Percentiles rank a stretch among this genome's conserved stretches.
Conservation (phyloP, 495 filamentous ascomycete genomes). For the Talaromyces wortmannii region DNA sequence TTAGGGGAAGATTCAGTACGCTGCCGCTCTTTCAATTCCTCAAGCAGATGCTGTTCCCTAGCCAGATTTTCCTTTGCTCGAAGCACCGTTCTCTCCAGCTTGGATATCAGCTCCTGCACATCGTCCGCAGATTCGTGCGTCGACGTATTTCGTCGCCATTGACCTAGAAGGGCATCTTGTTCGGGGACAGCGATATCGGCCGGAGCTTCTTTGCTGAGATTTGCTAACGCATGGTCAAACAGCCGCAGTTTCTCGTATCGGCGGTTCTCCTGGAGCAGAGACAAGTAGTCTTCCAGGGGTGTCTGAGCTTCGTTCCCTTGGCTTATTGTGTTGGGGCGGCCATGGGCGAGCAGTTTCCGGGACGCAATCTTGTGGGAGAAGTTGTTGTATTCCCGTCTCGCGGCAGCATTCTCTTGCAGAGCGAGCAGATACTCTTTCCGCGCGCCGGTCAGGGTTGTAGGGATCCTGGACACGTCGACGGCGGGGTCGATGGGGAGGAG, state of each 20-base stretch:
- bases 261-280: conserved; percentile 47
- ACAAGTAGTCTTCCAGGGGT: conserved; percentile 43
- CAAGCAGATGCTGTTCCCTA: conserved; percentile 54
- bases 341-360: not conserved
- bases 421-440: conserved; percentile 50
- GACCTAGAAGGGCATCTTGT: conserved; percentile 25
- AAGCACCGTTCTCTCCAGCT: conserved; percentile 59
- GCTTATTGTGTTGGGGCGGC: not conserved
- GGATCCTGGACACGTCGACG: conserved; percentile 28
- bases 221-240: conserved; percentile 27
- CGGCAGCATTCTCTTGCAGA: conserved; percentile 49
- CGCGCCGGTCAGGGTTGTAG: conserved; percentile 29
- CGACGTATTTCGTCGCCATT: conserved; percentile 5
- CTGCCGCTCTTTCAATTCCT: conserved; percentile 41
- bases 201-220: conserved; percentile 29
- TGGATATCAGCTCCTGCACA: conserved; percentile 45
- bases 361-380: conserved; percentile 20
- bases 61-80: conserved; percentile 55
- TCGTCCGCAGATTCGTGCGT: conserved; percentile 18
- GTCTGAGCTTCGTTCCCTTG: conserved; percentile 13
- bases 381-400: conserved; percentile 37
- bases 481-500: conserved; percentile 29
- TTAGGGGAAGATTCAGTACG: conserved; percentile 12
- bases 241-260: conserved; percentile 47
- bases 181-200: conserved; percentile 37